These are phyloP conservation scores for Eimeria tenella DNA, from an alignment of 169 alveolate genomes.

Conservation along the genomic window DNA sequence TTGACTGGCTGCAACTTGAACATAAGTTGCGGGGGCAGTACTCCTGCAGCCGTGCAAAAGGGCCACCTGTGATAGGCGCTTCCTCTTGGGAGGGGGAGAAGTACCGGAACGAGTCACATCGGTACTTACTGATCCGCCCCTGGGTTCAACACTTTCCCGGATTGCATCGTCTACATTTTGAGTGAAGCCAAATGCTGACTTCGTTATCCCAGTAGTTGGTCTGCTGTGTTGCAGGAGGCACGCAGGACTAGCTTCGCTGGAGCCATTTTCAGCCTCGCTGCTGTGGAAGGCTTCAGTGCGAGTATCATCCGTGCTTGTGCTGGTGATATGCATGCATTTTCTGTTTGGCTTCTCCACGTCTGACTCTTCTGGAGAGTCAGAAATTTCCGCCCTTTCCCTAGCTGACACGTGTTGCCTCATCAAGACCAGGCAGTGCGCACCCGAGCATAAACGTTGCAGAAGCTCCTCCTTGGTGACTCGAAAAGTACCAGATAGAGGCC, in stretches of 20 bases:
- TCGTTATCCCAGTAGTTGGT: neutral
- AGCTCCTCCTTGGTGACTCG: too few relatives aligned
- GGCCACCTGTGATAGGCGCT: slow-evolving; percentile 1
- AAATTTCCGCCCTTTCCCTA: too few relatives aligned
- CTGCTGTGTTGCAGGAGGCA: neutral
- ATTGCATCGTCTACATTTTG: too few relatives aligned
- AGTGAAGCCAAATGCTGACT: too few relatives aligned
- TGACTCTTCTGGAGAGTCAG: neutral
- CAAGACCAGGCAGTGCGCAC: too few relatives aligned
- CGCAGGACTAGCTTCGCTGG: neutral
- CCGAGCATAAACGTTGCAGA: too few relatives aligned
- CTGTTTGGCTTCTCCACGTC: neutral
- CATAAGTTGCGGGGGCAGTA: neutral
- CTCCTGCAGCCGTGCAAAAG: slow-evolving; percentile 15
- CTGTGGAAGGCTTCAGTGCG: slow-evolving; percentile 6
- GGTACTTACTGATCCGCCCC: too few relatives aligned
- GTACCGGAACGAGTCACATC: neutral
- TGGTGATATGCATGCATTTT: neutral
- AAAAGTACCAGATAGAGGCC: too few relatives aligned
- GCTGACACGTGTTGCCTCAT: too few relatives aligned
- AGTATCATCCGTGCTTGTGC: slow-evolving; percentile 7
- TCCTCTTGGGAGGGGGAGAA: slow-evolving; percentile 60
- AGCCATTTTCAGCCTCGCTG: slow-evolving; percentile 6
- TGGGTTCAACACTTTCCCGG: too few relatives aligned
- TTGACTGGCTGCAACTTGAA: neutral